Evolutionary conservation across 495 filamentous ascomycete genomes (phyloP).

Genomic region (Penicillium coffeae): DNA sequence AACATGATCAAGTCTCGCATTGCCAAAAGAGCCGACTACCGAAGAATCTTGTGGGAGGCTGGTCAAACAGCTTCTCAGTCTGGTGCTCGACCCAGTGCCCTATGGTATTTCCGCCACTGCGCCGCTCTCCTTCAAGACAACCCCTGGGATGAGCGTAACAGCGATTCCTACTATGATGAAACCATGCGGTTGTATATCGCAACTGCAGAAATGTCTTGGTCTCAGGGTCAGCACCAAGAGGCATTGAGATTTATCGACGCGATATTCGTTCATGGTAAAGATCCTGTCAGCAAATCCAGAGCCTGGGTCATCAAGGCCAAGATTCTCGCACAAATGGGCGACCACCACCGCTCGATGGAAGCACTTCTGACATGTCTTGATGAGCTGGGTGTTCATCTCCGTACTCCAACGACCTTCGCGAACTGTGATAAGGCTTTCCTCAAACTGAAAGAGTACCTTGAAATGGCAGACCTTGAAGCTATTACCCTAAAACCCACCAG

Average conservation of each 20-base stretch:
- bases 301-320: constrained; percentile 76
- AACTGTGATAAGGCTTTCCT: constrained; percentile 72
- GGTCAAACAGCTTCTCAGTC: constrained; percentile 73
- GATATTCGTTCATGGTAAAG: constrained; percentile 62
- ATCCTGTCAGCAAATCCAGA: constrained; percentile 68
- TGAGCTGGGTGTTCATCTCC: constrained; percentile 62
- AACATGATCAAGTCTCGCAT: constrained; percentile 67
- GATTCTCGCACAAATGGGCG: constrained; percentile 67
- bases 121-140: constrained; percentile 72
- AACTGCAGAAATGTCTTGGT: constrained; percentile 77
- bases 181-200: constrained; percentile 69
- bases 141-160: constrained; percentile 65
- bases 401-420: constrained; percentile 62
- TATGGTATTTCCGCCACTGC: constrained; percentile 72
- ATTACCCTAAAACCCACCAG: constrained; percentile 48
- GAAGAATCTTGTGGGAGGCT: constrained; percentile 70
- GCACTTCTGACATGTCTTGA: constrained; percentile 63
- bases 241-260: constrained; percentile 61
- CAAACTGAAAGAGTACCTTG: constrained; percentile 53
- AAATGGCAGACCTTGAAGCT: constrained; percentile 53
- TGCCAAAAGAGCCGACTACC: constrained; percentile 55
- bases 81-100: constrained; percentile 72
- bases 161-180: constrained; percentile 83
- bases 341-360: constrained; percentile 63
- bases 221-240: constrained; percentile 61